These are phyloP conservation scores for Spizellomyces sp. DNA, from an alignment of 192 early-diverging fungal species.

Conservation along the genomic window DNA sequence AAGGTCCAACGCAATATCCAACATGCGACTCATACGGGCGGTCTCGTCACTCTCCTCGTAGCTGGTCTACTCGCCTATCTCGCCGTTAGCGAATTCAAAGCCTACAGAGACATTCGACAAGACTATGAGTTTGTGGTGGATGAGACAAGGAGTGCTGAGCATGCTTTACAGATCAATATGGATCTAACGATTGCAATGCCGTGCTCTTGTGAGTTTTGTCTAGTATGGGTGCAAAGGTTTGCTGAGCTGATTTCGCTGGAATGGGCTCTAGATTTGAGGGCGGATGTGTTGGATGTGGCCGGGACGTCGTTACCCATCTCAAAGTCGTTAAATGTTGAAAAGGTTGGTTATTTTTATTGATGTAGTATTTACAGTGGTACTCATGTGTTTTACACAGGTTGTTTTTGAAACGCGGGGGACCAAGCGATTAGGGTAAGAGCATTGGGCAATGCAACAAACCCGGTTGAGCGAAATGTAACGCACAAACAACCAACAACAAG, in stretches of 20 bases:
- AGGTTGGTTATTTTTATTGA: constrained; percentile 1
- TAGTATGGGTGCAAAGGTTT: too few relatives aligned
- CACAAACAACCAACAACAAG: neutral
- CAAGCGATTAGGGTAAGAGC: neutral
- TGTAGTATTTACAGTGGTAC: neutral
- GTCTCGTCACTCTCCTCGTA: constrained; percentile 71
- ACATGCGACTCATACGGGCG: constrained; percentile 69
- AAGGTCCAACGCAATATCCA: constrained; percentile 85
- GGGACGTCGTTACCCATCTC: constrained; percentile 61
- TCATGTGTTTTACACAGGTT: neutral
- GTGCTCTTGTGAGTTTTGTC: constrained; percentile 57
- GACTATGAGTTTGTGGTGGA: constrained; percentile 84
- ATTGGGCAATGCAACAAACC: neutral
- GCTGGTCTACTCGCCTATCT: constrained; percentile 68
- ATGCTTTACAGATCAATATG: constrained; percentile 78
- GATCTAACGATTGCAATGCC: constrained; percentile 88
- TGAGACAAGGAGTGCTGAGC: constrained; percentile 49
- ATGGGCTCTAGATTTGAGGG: constrained; percentile 50
- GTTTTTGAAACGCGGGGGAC: constrained; percentile 1
- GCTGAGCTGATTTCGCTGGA: too few relatives aligned
- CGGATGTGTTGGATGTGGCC: constrained; percentile 72
- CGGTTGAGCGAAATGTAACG: too few relatives aligned
- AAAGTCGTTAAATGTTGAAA: constrained; percentile 51
- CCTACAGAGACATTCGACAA: constrained; percentile 65
- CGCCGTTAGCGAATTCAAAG: constrained; percentile 66